These are phyloP conservation scores for Oxyria digyna DNA, from an alignment of 148 eudicot genomes.

Conservation along the genomic window DNA sequence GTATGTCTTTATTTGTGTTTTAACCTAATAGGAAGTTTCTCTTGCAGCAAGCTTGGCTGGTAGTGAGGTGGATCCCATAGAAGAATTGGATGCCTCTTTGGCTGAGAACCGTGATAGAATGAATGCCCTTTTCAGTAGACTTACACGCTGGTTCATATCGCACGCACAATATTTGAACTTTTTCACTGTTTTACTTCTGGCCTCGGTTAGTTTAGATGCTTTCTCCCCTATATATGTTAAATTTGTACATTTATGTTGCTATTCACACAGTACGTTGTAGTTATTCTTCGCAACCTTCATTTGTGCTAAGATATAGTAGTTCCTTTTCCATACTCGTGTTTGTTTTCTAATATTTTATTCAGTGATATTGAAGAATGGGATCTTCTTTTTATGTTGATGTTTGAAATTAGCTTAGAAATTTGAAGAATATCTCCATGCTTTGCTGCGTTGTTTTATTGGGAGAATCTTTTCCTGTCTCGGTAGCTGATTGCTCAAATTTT, in stretches of 20 bases:
- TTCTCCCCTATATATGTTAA: not conserved
- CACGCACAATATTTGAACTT: slow-evolving; percentile 89
- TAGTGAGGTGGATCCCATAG: slow-evolving; percentile 41
- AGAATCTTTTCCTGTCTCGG: not conserved
- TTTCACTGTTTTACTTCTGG: slow-evolving; percentile 72
- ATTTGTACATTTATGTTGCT: not conserved
- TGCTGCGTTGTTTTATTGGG: not conserved
- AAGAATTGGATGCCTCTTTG: slow-evolving; percentile 45
- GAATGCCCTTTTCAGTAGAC: slow-evolving; percentile 27
- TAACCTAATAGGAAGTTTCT: not conserved
- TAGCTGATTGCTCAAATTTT: not conserved
- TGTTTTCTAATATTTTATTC: not conserved
- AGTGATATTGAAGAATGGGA: not conserved
- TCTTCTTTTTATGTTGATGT: not conserved
- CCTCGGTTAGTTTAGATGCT: slow-evolving; percentile 66
- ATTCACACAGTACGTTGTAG: not conserved
- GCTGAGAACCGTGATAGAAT: slow-evolving; percentile 38
- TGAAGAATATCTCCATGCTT: not conserved
- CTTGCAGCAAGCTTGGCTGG: slow-evolving; percentile 73
- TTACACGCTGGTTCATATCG: slow-evolving; percentile 70
- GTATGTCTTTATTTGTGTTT: not conserved
- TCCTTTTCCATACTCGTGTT: not conserved
- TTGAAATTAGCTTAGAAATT: not conserved
- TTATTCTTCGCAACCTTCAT: not conserved
- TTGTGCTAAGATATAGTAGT: not conserved